Conservation (phyloP, 805 yeast species). For the Saturnispora dispora region DNA sequence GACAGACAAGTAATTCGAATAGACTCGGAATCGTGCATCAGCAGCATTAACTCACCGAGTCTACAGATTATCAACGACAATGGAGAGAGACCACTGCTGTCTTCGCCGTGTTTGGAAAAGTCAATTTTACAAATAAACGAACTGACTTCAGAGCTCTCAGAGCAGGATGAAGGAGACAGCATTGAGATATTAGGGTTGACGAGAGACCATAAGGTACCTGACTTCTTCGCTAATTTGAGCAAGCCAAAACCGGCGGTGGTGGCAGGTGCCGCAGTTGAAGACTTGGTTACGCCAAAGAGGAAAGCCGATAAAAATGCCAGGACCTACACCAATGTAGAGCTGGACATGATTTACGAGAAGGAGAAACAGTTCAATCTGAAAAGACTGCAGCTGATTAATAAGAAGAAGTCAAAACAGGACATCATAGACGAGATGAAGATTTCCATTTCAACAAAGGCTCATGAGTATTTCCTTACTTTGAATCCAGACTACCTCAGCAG, state of each 20-base stretch:
- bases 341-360: background rate
- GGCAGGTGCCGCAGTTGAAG: no score
- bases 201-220: background rate
- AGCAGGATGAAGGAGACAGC: background rate
- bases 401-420: slow-evolving; percentile 1
- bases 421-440: slow-evolving; percentile 2
- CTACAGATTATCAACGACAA: background rate
- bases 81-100: background rate
- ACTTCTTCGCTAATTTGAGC: background rate
- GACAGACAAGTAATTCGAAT: background rate
- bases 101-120: background rate
- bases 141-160: background rate
- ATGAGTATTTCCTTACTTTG: slow-evolving; percentile 11
- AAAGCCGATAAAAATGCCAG: background rate
- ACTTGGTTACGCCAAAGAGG: background rate
- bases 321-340: background rate
- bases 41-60: background rate
- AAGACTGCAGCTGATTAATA: background rate
- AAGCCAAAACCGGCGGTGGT: no score
- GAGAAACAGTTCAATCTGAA: background rate
- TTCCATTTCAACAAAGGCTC: background rate
- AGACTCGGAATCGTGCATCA: background rate
- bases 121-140: background rate
- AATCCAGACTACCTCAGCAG: background rate
- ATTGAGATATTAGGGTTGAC: background rate